Evolutionary conservation across 257 asterid species (phyloP).

Genomic region (Cordia subcordata): DNA sequence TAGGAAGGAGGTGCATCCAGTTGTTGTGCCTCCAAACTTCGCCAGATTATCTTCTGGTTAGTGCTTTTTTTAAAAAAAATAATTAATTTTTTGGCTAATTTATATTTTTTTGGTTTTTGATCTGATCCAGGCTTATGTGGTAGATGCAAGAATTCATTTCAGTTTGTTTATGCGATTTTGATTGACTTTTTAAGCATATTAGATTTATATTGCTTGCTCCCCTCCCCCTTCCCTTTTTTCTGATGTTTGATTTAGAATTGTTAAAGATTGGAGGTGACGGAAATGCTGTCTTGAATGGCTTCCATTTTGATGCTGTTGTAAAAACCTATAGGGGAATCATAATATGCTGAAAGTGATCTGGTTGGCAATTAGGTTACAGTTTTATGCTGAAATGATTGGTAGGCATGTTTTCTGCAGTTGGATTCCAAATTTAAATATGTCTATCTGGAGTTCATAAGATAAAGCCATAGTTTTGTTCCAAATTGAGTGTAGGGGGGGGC

Average conservation of each 20-base stretch:
- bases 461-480: background rate
- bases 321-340: slow-evolving; percentile 29
- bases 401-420: slow-evolving; percentile 9
- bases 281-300: slow-evolving; percentile 1
- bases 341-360: slow-evolving; percentile 22
- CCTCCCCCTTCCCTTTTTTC: background rate
- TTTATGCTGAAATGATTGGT: slow-evolving; percentile 11
- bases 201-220: slow-evolving; percentile 15
- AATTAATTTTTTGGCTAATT: background rate
- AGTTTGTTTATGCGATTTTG: slow-evolving; percentile 6
- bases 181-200: slow-evolving; percentile 3
- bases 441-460: slow-evolving; percentile 8
- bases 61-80: slow-evolving; percentile 14
- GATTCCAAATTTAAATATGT: slow-evolving; percentile 12
- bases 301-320: slow-evolving; percentile 7
- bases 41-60: slow-evolving; percentile 87
- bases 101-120: slow-evolving; percentile 19
- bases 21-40: slow-evolving; percentile 49
- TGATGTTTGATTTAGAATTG: slow-evolving; percentile 13
- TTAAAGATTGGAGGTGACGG: slow-evolving; percentile 14
- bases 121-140: slow-evolving; percentile 41
- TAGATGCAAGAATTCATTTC: slow-evolving; percentile 13
- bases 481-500: too few species aligned
- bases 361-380: slow-evolving; percentile 3
- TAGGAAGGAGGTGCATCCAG: slow-evolving; percentile 52